phyloP scores from a whole-genome alignment of 225 moss, liverwort and hornwort genomes.

The Pseudoscleropodium purum region DNA sequence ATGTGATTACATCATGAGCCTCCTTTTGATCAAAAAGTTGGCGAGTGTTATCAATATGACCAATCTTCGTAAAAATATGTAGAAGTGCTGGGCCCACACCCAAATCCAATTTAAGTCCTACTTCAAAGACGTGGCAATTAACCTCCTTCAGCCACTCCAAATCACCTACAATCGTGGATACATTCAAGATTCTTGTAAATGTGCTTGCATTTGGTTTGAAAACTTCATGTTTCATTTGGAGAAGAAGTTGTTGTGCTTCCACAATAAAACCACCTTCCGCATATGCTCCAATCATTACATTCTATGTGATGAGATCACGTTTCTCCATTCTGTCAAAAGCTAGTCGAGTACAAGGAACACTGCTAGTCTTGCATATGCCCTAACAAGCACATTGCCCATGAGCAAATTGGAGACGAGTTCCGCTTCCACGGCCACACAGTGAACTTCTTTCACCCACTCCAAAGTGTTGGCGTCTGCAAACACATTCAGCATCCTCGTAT shows the following conservation, averaged over 20 bases:
- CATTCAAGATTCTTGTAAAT: neutral
- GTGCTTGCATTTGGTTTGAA: neutral
- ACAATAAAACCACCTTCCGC: no score
- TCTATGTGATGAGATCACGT: no score
- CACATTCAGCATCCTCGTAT: neutral
- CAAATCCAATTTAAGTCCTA: neutral
- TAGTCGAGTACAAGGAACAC: no score
- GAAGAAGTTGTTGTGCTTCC: no score
- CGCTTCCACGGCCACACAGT: no score
- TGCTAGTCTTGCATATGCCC: neutral
- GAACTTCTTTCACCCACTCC: no score
- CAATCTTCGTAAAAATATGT: neutral
- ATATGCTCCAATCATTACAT: no score
- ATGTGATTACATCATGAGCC: neutral
- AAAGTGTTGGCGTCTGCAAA: neutral
- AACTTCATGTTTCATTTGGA: no score
- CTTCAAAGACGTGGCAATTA: neutral
- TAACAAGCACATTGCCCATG: neutral
- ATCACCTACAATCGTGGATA: neutral
- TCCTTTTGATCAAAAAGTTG: neutral
- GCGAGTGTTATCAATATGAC: neutral
- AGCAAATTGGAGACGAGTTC: no score
- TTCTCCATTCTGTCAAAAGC: no score
- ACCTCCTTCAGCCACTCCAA: neutral
- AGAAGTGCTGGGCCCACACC: neutral